phyloP scores from a whole-genome alignment of 257 asterid species.

The Verbascum thapsus region DNA sequence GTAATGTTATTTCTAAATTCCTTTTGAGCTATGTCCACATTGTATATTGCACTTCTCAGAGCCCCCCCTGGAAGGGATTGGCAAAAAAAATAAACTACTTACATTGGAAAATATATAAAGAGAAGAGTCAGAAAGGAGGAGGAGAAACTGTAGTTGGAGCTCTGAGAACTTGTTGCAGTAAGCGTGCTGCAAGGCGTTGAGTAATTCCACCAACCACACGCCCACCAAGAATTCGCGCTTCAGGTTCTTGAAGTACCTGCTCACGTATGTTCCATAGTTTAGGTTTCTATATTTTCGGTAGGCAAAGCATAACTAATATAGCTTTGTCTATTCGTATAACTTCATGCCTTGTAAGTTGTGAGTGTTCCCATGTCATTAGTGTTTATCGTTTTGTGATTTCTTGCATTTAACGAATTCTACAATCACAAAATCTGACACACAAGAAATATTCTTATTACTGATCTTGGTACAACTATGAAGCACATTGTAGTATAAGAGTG shows the following conservation, averaged over 20 bases:
- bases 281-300: constrained; percentile 23
- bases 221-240: constrained; percentile 82
- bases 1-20: too few relatives aligned
- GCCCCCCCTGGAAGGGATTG: too few relatives aligned
- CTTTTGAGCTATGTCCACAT: too few relatives aligned
- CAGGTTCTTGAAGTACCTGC: constrained; percentile 95
- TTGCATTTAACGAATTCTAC: too few relatives aligned
- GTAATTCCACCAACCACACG: constrained; percentile 94
- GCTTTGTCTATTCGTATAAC: background rate
- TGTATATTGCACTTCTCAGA: too few relatives aligned
- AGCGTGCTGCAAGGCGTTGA: constrained; percentile 96
- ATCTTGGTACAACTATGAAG: too few relatives aligned
- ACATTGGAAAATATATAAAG: background rate
- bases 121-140: constrained; percentile 30
- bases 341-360: too few relatives aligned
- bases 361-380: too few relatives aligned
- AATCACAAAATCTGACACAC: too few relatives aligned
- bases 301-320: background rate
- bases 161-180: constrained; percentile 89
- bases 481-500: too few relatives aligned
- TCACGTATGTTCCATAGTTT: constrained; percentile 24
- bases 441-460: too few relatives aligned
- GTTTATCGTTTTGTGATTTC: too few relatives aligned
- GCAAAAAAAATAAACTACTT: background rate
- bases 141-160: constrained; percentile 59